Conservation (phyloP, 352 stramenopile genomes). For the Phytophthora palmivora region DNA sequence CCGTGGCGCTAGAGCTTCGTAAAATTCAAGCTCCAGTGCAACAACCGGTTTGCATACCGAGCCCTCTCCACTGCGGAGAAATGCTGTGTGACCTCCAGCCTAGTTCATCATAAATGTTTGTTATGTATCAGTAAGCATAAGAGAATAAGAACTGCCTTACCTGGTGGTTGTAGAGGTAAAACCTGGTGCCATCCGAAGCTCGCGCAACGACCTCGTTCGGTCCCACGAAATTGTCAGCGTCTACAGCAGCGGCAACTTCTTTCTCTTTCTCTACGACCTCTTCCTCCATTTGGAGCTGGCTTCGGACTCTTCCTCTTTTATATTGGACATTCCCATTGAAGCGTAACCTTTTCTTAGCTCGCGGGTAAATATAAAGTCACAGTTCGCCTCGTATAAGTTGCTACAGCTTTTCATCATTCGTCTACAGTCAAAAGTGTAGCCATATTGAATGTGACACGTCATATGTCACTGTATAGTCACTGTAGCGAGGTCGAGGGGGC, state of each 20-base stretch:
- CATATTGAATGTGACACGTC: conserved; percentile 31
- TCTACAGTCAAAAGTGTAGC: conserved; percentile 8
- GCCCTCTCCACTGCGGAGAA: conserved; percentile 64
- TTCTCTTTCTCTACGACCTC: too few species aligned
- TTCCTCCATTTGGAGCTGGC: conserved; percentile 15
- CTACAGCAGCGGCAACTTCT: too few species aligned
- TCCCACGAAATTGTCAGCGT: too few species aligned
- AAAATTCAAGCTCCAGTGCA: conserved; percentile 77
- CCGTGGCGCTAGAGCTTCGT: conserved; percentile 55
- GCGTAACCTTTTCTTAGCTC: conserved; percentile 18
- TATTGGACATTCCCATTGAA: background rate
- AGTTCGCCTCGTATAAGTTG: too few species aligned
- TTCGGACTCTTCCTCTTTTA: conserved; percentile 1
- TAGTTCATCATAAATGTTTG: conserved; percentile 17
- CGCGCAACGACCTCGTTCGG: conserved; percentile 75
- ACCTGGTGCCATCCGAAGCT: conserved; percentile 66
- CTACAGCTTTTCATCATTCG: too few species aligned
- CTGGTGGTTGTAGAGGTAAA: conserved; percentile 86
- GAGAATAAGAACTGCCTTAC: conserved; percentile 20
- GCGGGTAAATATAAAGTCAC: conserved; percentile 12
- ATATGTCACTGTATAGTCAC: conserved; percentile 38
- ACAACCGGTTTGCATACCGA: conserved; percentile 84
- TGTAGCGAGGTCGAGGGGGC: conserved; percentile 22
- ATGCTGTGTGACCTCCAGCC: conserved; percentile 79
- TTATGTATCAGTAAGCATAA: conserved; percentile 6